phyloP scores from a whole-genome alignment of 805 yeast genomes.

The Pichia manshurica region DNA sequence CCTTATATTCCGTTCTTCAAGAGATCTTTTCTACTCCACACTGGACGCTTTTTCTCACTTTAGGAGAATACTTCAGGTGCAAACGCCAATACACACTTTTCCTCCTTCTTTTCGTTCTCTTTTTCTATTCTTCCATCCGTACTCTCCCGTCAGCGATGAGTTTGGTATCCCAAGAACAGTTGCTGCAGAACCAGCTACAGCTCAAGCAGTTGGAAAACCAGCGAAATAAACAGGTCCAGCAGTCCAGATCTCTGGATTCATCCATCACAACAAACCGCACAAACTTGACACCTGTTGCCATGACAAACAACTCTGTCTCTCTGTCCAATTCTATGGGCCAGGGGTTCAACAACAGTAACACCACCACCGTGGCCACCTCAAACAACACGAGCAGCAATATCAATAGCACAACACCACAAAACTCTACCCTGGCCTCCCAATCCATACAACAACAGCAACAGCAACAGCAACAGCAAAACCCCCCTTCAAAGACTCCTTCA shows the following conservation, averaged over 20 bases:
- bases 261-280: constrained; percentile 32
- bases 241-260: constrained; percentile 34
- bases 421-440: too few species aligned
- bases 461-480: constrained; percentile 18
- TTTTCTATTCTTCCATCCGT: too few species aligned
- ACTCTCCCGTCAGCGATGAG: too few species aligned
- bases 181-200: constrained; percentile 41
- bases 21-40: too few species aligned
- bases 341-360: neutral
- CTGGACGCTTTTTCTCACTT: too few species aligned
- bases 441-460: neutral
- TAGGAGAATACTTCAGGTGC: too few species aligned
- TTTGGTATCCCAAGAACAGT: constrained; percentile 39
- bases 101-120: too few species aligned
- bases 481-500: neutral
- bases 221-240: constrained; percentile 38
- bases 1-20: too few species aligned
- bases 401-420: constrained; percentile 21
- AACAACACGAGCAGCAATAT: constrained; percentile 35
- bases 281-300: constrained; percentile 25
- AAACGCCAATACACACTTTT: too few species aligned
- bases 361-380: too few species aligned
- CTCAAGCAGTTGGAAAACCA: constrained; percentile 40
- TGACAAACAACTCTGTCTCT: neutral
- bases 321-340: constrained; percentile 10